Evolutionary conservation across 805 yeast species (phyloP).

Genomic region (Zygotorulaspora danielsina): DNA sequence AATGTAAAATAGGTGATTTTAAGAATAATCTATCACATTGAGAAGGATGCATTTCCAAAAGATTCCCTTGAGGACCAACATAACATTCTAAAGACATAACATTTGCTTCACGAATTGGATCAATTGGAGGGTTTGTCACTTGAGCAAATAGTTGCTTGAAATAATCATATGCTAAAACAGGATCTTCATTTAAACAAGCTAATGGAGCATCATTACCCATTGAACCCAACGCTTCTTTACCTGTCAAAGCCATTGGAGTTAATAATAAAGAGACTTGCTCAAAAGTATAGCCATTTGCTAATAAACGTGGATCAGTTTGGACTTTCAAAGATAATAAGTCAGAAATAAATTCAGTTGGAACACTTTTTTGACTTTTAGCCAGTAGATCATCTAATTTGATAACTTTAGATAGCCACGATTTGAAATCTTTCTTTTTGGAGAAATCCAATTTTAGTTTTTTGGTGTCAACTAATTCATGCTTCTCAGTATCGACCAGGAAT

Average conservation of each 20-base stretch:
- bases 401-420: slow-evolving; percentile 86
- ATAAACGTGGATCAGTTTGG: slow-evolving; percentile 76
- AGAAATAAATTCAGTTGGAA: slow-evolving; percentile 30
- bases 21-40: slow-evolving; percentile 88
- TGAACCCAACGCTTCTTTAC: slow-evolving; percentile 93
- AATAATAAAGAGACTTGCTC: slow-evolving; percentile 81
- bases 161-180: slow-evolving; percentile 84
- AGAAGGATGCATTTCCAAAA: slow-evolving; percentile 83
- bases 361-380: slow-evolving; percentile 44
- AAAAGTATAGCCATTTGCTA: slow-evolving; percentile 89
- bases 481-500: slow-evolving; percentile 90
- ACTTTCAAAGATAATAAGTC: slow-evolving; percentile 38
- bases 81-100: slow-evolving; percentile 97
- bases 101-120: slow-evolving; percentile 92
- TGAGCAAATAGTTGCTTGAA: slow-evolving; percentile 96
- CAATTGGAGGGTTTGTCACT: slow-evolving; percentile 98
- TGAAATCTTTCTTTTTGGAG: slow-evolving; percentile 81
- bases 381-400: slow-evolving; percentile 76
- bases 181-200: slow-evolving; percentile 92
- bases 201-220: slow-evolving; percentile 98
- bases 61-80: slow-evolving; percentile 94
- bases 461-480: slow-evolving; percentile 91
- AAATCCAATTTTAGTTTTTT: slow-evolving; percentile 77
- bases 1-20: slow-evolving; percentile 75
- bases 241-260: slow-evolving; percentile 90